Base-by-base conservation (phyloP, 305 asterid species). In the Ajuga reptans region DNA sequence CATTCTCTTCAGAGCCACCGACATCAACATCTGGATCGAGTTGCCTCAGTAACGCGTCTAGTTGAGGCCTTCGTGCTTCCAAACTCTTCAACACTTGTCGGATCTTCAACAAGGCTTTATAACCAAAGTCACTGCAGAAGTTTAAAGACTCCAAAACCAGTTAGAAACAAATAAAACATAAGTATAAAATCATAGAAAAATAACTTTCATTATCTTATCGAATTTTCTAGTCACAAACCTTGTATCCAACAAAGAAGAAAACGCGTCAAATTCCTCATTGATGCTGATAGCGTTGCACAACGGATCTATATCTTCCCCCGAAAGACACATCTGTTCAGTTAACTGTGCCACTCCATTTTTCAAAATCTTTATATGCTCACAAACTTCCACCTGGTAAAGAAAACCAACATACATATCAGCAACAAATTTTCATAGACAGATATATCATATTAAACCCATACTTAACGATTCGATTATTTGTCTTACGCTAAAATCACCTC, bases 181-280 rank as follows among this genome's bases (percentile, higher is more conserved):
- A n/a, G 27, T 21, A 21, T 2, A 21, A 21, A 21, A 0, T 0
- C 27, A 21, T 21, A 2, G 27, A 21, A 21, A 21, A 21, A 21
- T 21, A 21, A 21, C 27, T 21, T 21, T 21, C 27, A 21, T 21
- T 21, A 21, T 21, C 37, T 1, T 21, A 65, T 10, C 27, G 41
- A 36, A 11, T 24, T 21, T 37, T 31, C n/a, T 6, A 15, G 49
- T 29, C 27, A 61, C 79, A 6, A 46, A 82, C 84, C 81, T 77
- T 37, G 6, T 21, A 47, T 31, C 45, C 7, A 77, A 51, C 46
- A 64, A 41, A 9, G 75, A 70, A 18, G 11, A 14, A 21, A 77
- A 67, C 14, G 4, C n/a, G 57, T 68, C 39, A 45, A 79, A 55
- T 21, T 74, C 77, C 18, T 45, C 37, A 11, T 55, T 12, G 42